Percentiles rank a stretch among this genome's conserved stretches.
These are phyloP conservation scores for Aphanomyces invadans DNA, from an alignment of 352 stramenopile genomes.

Conservation along the genomic window DNA sequence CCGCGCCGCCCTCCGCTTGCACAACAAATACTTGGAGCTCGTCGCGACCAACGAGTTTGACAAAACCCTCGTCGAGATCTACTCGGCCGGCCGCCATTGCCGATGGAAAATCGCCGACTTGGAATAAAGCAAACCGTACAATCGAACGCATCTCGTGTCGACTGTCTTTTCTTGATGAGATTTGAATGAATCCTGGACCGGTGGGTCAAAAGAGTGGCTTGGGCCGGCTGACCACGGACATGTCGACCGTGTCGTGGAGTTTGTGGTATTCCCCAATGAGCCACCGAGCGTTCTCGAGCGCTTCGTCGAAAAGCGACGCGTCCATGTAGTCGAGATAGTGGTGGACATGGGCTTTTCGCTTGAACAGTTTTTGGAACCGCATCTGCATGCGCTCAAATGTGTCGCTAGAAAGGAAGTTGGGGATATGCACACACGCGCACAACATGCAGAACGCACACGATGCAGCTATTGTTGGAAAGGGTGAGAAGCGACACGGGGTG, in stretches of 20 bases:
- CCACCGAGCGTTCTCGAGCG: conserved; percentile 48
- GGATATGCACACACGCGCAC: neutral
- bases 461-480: conserved; percentile 84
- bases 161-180: no score
- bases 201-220: conserved; percentile 10
- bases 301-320: conserved; percentile 36
- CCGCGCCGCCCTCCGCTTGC: conserved; percentile 65
- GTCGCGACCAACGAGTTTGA: conserved; percentile 33
- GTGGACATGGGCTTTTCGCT: conserved; percentile 70
- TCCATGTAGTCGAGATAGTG: conserved; percentile 87
- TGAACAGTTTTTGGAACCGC: conserved; percentile 78
- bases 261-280: conserved; percentile 59
- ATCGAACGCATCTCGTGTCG: no score
- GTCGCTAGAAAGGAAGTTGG: conserved; percentile 30
- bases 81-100: conserved; percentile 18
- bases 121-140: no score
- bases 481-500: conserved; percentile 63
- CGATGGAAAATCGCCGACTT: conserved; percentile 26
- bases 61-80: conserved; percentile 22
- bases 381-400: conserved; percentile 68
- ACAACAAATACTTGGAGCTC: conserved; percentile 64
- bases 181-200: no score
- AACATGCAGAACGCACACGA: conserved; percentile 28
- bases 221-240: neutral
- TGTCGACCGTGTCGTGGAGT: conserved; percentile 32